Evolutionary conservation across 2,329 filamentous ascomycete genomes (phyloP), one percentile per base, ranked within the genome.

Genomic region (Chrysoporthe austroafricana): DNA sequence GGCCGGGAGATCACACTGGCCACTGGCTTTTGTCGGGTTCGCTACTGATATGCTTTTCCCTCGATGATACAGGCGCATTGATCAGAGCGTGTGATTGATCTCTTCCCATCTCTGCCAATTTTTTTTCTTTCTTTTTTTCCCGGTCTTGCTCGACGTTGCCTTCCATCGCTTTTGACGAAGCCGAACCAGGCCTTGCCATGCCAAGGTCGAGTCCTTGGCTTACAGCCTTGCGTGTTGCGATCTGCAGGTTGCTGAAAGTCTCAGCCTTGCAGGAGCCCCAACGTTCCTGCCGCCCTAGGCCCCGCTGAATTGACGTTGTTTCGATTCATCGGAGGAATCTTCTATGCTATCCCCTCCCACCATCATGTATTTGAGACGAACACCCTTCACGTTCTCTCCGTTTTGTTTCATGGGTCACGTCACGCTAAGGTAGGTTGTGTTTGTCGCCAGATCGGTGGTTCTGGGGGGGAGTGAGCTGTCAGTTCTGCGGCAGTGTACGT

Each of bases 231-330:
- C 42, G 39, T 26, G 26, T 4, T 13, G 44, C 34, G n/a, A 54
- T 44, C 36, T 44, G 39, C 57, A 44, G 21, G 46, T 48, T n/a
- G n/a, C 42, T 13, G 21, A 39, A 52, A 18, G 36, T 52, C 56
- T 63, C 67, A 67, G 67, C 67, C 67, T 69, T 69, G 64, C 67
- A 69, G 39, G 21, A 57, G n/a, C 14, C 8, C 18, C 62, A 57
- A 67, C 46, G 64, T 69, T 42, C 57, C 64, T 56, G 61, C 44
- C 11, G 50, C 39, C 39, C 50, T 50, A 21, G 36, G 46, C 61
- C 34, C 48, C 32, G 61, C 57, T 21, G 39, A 9, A 34, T 21
- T 39, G 18, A 34, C 18, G 43, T 9, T 50, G 26, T 62, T 62
- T 50, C 46, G 3, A 50, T 14, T 13, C 32, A 8, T 62, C 16